Evolutionary conservation across 2,329 filamentous ascomycete genomes (phyloP).

Genomic region (Talaromyces verruculosus): DNA sequence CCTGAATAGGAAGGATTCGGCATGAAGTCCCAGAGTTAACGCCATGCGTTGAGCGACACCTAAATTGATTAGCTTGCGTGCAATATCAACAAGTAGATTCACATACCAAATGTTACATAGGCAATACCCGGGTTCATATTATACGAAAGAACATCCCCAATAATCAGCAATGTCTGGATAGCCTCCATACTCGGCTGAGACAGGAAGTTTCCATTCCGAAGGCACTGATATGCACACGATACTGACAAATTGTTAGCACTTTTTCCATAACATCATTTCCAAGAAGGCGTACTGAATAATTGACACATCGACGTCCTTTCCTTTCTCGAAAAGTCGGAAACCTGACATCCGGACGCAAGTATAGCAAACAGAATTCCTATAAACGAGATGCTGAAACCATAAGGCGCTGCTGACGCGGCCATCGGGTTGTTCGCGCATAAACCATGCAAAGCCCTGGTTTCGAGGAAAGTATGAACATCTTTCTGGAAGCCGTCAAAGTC

Average conservation of each 20-base stretch:
- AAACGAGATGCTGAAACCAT: constrained; percentile 59
- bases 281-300: constrained; percentile 54
- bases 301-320: constrained; percentile 63
- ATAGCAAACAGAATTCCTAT: constrained; percentile 62
- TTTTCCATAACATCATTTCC: no score
- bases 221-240: constrained; percentile 64
- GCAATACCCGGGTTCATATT: constrained; percentile 65
- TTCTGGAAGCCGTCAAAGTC: constrained; percentile 57
- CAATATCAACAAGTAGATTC: neutral
- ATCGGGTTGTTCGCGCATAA: constrained; percentile 42
- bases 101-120: constrained; percentile 57
- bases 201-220: constrained; percentile 64
- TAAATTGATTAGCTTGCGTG: constrained; percentile 22
- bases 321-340: constrained; percentile 57
- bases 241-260: constrained; percentile 44
- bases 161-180: constrained; percentile 61
- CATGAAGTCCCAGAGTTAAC: constrained; percentile 60
- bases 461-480: constrained; percentile 55
- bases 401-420: constrained; percentile 47
- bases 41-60: constrained; percentile 61
- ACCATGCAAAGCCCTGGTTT: constrained; percentile 44
- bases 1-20: constrained; percentile 56
- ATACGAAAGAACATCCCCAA: constrained; percentile 62
- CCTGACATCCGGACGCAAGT: constrained; percentile 62
- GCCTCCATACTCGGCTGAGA: constrained; percentile 61